phyloP scores from a whole-genome alignment of 2,329 filamentous ascomycete genomes.

The Thermomyces lanuginosus region DNA sequence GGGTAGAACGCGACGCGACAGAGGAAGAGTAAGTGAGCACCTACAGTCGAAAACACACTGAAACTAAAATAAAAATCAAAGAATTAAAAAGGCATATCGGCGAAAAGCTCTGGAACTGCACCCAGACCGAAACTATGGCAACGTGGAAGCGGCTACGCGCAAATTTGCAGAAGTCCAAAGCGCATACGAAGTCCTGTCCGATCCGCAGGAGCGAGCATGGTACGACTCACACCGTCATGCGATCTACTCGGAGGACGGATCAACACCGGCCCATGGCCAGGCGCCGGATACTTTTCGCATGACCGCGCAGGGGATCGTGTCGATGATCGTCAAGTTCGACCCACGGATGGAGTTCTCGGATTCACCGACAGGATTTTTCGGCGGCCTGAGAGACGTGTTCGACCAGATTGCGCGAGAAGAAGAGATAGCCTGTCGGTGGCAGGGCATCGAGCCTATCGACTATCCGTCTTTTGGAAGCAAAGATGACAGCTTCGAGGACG shows the following conservation, averaged over 20 bases:
- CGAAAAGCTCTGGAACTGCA: constrained; percentile 83
- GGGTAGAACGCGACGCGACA: constrained; percentile 52
- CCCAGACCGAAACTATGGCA: constrained; percentile 80
- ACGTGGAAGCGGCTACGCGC: constrained; percentile 66
- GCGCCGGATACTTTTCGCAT: constrained; percentile 55
- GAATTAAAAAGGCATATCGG: constrained; percentile 86
- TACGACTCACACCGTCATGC: constrained; percentile 88
- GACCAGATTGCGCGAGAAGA: constrained; percentile 69
- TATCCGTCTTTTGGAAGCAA: constrained; percentile 74
- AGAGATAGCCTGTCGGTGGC: constrained; percentile 53
- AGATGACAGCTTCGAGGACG: constrained; percentile 56
- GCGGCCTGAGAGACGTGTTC: constrained; percentile 60
- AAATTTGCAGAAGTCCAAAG: constrained; percentile 84
- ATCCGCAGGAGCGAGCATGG: constrained; percentile 90
- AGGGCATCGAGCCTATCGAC: constrained; percentile 41
- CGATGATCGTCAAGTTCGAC: constrained; percentile 66
- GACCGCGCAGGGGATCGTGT: constrained; percentile 63
- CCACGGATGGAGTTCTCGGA: constrained; percentile 65
- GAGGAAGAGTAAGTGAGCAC: constrained; percentile 71
- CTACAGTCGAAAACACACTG: no score
- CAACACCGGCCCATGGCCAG: constrained; percentile 25
- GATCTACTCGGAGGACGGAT: constrained; percentile 51
- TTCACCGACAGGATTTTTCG: constrained; percentile 67
- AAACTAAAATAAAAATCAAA: constrained; percentile 27
- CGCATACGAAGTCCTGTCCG: constrained; percentile 89